Percentiles rank a stretch among this genome's conserved stretches.
phyloP scores from a whole-genome alignment of 495 filamentous ascomycete species.

The Hypoxylon crocopeplum region DNA sequence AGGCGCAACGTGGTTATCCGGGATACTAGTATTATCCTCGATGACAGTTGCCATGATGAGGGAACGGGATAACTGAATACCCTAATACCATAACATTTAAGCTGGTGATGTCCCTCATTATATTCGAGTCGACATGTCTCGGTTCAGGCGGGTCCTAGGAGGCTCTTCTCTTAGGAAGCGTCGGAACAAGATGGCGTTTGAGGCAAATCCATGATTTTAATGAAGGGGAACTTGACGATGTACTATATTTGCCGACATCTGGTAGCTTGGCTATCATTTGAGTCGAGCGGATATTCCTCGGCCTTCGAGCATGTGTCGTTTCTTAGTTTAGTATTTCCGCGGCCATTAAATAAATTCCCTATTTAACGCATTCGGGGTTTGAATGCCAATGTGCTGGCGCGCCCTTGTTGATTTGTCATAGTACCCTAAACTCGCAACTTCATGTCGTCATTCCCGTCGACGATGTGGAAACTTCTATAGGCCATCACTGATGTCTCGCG shows the following conservation, averaged over 20 bases:
- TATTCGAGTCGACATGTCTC: slow-evolving; percentile 4
- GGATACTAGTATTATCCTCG: slow-evolving; percentile 36
- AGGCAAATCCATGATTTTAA: slow-evolving; percentile 27
- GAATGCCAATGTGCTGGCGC: slow-evolving; percentile 18
- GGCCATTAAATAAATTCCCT: no score
- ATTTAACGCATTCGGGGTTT: no score
- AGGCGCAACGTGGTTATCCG: slow-evolving; percentile 39
- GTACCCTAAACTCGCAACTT: neutral
- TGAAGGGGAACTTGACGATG: slow-evolving; percentile 14
- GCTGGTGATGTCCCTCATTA: slow-evolving; percentile 13
- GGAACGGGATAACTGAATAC: slow-evolving; percentile 2
- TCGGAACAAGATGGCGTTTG: slow-evolving; percentile 25
- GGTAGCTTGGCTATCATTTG: neutral
- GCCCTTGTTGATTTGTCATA: slow-evolving; percentile 24
- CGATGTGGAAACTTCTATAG: no score
- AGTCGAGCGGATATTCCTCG: slow-evolving; percentile 27
- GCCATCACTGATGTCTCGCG: no score
- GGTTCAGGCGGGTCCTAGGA: neutral
- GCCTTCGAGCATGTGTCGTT: neutral
- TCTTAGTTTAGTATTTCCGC: neutral
- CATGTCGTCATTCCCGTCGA: neutral
- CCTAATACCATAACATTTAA: slow-evolving; percentile 16
- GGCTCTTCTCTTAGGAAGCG: slow-evolving; percentile 7
- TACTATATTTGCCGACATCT: slow-evolving; percentile 21
- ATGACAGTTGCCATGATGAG: slow-evolving; percentile 3